Evolutionary conservation across 1,284 basidiomycete species (phyloP).

Genomic region (Sanghuangporus sanghuang): DNA sequence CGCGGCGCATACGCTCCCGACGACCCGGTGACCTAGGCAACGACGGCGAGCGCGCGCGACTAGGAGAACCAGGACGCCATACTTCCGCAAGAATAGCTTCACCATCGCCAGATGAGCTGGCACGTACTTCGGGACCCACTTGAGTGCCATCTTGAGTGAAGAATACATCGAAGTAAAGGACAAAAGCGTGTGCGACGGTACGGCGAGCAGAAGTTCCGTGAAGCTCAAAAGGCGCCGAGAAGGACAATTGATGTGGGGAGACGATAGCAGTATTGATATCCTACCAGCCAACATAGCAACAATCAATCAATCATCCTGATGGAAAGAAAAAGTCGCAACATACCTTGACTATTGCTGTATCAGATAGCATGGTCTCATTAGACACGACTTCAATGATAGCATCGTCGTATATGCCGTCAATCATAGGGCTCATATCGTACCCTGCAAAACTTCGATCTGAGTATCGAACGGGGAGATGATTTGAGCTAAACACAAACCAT

Average conservation of each 20-base stretch:
- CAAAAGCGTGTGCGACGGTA: slow-evolving; percentile 72
- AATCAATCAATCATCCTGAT: background rate
- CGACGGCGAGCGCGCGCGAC: slow-evolving; percentile 13
- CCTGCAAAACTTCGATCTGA: slow-evolving; percentile 39
- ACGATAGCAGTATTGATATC: slow-evolving; percentile 70
- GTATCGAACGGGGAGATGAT: background rate
- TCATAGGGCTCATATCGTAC: slow-evolving; percentile 82
- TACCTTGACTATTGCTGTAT: slow-evolving; percentile 67
- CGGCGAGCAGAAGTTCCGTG: slow-evolving; percentile 51
- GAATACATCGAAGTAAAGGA: slow-evolving; percentile 94
- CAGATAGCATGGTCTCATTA: slow-evolving; percentile 64
- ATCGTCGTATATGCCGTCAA: slow-evolving; percentile 63
- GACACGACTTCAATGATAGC: slow-evolving; percentile 80
- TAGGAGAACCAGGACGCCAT: slow-evolving; percentile 39
- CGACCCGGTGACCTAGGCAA: slow-evolving; percentile 23
- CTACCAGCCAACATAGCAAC: slow-evolving; percentile 27
- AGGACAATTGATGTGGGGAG: slow-evolving; percentile 70
- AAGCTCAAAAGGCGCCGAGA: slow-evolving; percentile 71
- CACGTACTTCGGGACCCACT: slow-evolving; percentile 45
- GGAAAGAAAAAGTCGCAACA: slow-evolving; percentile 13
- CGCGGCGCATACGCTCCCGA: slow-evolving; percentile 52
- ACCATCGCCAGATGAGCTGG: slow-evolving; percentile 48
- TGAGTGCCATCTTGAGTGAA: slow-evolving; percentile 65
- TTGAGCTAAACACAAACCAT: slow-evolving; percentile 50
- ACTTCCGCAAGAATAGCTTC: slow-evolving; percentile 66